Evolutionary conservation across 805 yeast genomes (phyloP).

Genomic region (Candida insectalens): DNA sequence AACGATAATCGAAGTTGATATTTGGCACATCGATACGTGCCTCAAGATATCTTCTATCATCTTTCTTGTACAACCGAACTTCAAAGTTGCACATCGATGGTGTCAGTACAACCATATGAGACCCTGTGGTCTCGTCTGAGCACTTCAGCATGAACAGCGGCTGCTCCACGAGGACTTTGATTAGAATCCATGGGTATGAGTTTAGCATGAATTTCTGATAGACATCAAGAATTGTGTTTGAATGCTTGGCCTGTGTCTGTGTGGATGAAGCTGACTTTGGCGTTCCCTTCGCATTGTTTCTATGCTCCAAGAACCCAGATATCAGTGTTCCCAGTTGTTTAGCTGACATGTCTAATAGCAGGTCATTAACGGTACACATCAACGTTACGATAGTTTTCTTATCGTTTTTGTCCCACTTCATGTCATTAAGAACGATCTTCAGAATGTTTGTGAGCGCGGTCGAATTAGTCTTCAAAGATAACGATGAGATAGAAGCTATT

Average conservation of each 20-base stretch:
- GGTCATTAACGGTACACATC: conserved; percentile 32
- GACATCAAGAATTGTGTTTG: neutral
- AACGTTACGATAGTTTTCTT: conserved; percentile 23
- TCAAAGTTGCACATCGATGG: conserved; percentile 17
- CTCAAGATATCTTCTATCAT: conserved; percentile 4
- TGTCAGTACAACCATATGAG: conserved; percentile 12
- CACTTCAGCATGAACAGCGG: conserved; percentile 19
- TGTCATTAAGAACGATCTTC: conserved; percentile 8
- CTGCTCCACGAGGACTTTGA: conserved; percentile 18
- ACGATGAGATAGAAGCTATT: conserved; percentile 22
- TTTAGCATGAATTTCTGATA: conserved; percentile 1
- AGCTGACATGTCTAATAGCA: conserved; percentile 34
- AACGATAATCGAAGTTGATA: conserved; percentile 11
- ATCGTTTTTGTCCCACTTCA: conserved; percentile 11
- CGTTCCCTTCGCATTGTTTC: conserved; percentile 1
- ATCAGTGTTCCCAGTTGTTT: conserved; percentile 28
- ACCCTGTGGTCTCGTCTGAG: conserved; percentile 4
- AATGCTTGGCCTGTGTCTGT: neutral
- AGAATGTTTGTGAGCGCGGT: conserved; percentile 12
- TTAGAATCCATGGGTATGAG: conserved; percentile 13
- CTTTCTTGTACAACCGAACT: conserved; percentile 4
- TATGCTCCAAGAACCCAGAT: conserved; percentile 1
- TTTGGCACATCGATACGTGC: conserved; percentile 15
- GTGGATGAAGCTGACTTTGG: too few relatives aligned
- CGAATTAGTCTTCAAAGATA: conserved; percentile 10